Evolutionary conservation across 176 grass and related monocot species (phyloP).

Genomic region (Bothriochloa decipiens): DNA sequence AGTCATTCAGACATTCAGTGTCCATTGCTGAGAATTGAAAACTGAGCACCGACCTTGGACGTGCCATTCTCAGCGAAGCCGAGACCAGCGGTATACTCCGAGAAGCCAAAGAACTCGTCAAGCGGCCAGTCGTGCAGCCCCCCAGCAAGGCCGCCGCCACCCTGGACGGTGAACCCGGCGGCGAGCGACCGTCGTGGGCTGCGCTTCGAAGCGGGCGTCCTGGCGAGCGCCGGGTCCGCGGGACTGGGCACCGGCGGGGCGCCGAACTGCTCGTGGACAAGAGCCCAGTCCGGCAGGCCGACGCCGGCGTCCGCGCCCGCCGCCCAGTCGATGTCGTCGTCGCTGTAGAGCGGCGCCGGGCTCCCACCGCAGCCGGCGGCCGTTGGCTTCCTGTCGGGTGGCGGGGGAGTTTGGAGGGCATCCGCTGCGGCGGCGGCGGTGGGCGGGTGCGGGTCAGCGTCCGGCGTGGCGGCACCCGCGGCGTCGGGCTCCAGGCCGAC

Average conservation of each 20-base stretch:
- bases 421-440: not conserved
- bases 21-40: not conserved
- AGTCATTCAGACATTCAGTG: not conserved
- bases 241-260: not conserved
- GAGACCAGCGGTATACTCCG: conserved; percentile 59
- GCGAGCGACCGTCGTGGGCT: conserved; percentile 10
- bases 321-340: conserved; percentile 46
- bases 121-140: conserved; percentile 67
- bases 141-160: conserved; percentile 22
- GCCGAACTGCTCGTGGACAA: conserved; percentile 55
- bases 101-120: conserved; percentile 76
- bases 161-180: conserved; percentile 18
- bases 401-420: not conserved
- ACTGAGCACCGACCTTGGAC: conserved; percentile 57
- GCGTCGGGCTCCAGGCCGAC: conserved; percentile 59
- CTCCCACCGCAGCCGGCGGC: not conserved
- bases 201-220: conserved; percentile 23
- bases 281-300: conserved; percentile 53
- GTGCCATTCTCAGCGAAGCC: conserved; percentile 66
- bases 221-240: conserved; percentile 14
- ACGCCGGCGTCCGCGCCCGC: conserved; percentile 31
- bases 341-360: conserved; percentile 50
- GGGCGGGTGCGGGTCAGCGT: not conserved
- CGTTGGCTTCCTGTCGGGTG: conserved; percentile 22
- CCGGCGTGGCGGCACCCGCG: not conserved